Conservation (phyloP, 495 filamentous ascomycete genomes). For the Neurospora sp. region DNA sequence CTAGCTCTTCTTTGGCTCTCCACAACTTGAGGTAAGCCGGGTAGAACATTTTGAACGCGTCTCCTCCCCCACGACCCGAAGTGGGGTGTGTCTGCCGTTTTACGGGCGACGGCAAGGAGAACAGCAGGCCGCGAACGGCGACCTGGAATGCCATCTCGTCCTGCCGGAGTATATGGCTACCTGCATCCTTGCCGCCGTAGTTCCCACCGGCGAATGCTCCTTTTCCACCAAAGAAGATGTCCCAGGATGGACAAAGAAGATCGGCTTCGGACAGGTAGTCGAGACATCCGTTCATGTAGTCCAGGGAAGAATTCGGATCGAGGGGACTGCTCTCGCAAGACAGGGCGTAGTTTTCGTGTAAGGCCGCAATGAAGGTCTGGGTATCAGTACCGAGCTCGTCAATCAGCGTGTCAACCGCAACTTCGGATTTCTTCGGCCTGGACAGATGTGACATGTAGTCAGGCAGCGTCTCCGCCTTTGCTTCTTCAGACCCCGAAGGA, state of each 20-base stretch:
- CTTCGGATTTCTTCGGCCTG: conserved; percentile 57
- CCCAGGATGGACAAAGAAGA: conserved; percentile 54
- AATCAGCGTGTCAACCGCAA: conserved; percentile 62
- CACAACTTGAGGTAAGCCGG: conserved; percentile 70
- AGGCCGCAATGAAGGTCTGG: conserved; percentile 76
- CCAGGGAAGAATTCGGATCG: conserved; percentile 44
- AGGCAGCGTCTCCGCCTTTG: conserved; percentile 42
- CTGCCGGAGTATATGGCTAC: conserved; percentile 68
- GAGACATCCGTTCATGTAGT: conserved; percentile 63
- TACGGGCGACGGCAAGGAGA: conserved; percentile 76
- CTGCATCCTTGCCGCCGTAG: conserved; percentile 39
- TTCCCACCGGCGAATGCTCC: conserved; percentile 29
- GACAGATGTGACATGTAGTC: conserved; percentile 50
- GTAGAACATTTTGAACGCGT: conserved; percentile 79
- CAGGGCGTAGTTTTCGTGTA: conserved; percentile 88
- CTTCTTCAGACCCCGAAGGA: conserved; percentile 17
- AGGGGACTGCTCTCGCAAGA: conserved; percentile 57
- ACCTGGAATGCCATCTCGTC: conserved; percentile 89
- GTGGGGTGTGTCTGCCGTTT: conserved; percentile 46
- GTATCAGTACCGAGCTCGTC: conserved; percentile 87
- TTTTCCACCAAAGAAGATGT: conserved; percentile 41
- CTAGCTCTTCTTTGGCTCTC: conserved; percentile 68
- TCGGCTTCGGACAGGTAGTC: conserved; percentile 83
- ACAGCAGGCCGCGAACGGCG: conserved; percentile 71
- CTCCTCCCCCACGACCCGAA: conserved; percentile 32